phyloP scores from a whole-genome alignment of 306 rosid genomes.

The Sechiopsis laciniata region DNA sequence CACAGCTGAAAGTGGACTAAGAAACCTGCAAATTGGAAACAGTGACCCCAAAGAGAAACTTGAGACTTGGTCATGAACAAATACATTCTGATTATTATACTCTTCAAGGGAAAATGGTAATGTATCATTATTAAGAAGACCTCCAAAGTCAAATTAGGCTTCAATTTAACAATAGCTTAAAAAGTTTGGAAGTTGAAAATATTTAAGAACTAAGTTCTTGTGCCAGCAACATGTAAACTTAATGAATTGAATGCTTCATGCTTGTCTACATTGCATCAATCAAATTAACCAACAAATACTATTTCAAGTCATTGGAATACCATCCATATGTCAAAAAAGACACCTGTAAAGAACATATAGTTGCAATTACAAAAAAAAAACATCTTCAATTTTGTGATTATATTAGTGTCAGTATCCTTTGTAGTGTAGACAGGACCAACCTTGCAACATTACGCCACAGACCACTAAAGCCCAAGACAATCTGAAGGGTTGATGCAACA shows the following conservation, averaged over 20 bases:
- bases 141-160: not conserved
- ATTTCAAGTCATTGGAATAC: constrained; percentile 10
- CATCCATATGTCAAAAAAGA: not conserved
- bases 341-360: not conserved
- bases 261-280: not conserved
- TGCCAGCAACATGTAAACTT: constrained; percentile 2
- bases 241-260: not conserved
- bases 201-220: not conserved
- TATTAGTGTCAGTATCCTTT: no score
- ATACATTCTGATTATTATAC: not conserved
- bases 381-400: not conserved
- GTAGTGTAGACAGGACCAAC: no score
- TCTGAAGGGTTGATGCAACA: no score
- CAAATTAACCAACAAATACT: not conserved
- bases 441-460: no score
- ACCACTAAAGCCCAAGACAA: no score
- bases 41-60: constrained; percentile 27
- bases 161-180: not conserved
- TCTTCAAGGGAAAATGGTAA: not conserved
- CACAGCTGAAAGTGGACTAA: no score
- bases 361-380: no score
- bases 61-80: not conserved
- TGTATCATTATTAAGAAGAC: not conserved
- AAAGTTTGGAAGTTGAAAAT: not conserved
- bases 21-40: constrained; percentile 45